Percentiles rank a stretch among this genome's conserved stretches.
Evolutionary conservation across 768 basidiomycete genomes (phyloP).

Genomic region (Roridomyces roridus): DNA sequence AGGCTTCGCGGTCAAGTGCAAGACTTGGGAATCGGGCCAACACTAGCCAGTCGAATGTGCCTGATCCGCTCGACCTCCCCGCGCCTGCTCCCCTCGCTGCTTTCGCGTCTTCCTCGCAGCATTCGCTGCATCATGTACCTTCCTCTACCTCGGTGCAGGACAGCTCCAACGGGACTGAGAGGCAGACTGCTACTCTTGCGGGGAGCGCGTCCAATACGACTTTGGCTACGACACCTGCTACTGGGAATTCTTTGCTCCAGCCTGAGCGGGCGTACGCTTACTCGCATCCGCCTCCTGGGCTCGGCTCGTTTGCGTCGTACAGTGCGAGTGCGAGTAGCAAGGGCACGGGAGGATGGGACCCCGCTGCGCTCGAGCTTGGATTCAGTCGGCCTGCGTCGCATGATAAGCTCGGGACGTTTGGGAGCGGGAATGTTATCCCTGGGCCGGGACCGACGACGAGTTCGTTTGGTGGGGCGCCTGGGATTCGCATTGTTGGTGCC

Average conservation of each 20-base stretch:
- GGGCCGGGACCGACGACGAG: neutral
- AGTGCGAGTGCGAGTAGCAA: neutral
- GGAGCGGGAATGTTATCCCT: constrained; percentile 3
- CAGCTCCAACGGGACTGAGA: neutral
- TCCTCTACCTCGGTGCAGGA: neutral
- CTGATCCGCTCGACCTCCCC: constrained; percentile 21
- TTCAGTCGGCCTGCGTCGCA: constrained; percentile 20
- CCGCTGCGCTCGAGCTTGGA: constrained; percentile 21
- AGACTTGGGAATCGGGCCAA: neutral
- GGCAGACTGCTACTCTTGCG: constrained; percentile 3
- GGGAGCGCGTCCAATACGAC: constrained; percentile 16
- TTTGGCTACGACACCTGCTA: constrained; percentile 15
- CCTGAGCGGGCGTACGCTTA: constrained; percentile 16
- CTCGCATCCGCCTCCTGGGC: constrained; percentile 20
- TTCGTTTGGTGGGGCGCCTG: constrained; percentile 2
- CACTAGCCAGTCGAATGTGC: neutral
- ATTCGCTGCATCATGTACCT: neutral
- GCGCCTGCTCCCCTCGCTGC: constrained; percentile 17
- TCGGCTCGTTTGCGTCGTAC: neutral
- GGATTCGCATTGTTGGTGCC: constrained; percentile 16
- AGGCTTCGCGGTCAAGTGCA: constrained; percentile 4
- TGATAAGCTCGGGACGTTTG: constrained; percentile 16
- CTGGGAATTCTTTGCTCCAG: neutral
- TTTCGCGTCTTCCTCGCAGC: constrained; percentile 11
- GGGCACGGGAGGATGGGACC: neutral